These are phyloP conservation scores for Colletotrichum viniferum DNA, from an alignment of 2,329 filamentous ascomycete species.

Conservation along the genomic window DNA sequence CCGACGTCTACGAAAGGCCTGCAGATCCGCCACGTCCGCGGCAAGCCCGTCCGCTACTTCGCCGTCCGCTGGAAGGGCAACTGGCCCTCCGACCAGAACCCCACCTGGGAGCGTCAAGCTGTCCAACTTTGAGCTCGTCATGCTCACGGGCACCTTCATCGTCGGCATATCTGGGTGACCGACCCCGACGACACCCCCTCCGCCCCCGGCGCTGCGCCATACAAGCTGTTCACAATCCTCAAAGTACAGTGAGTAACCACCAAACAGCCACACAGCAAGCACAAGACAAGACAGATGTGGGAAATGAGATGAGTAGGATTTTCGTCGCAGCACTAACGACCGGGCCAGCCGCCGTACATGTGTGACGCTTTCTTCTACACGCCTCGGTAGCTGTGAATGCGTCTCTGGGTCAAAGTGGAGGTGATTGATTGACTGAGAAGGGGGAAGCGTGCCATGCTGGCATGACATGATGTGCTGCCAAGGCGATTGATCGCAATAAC, in stretches of 20 bases:
- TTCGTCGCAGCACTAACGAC: not conserved
- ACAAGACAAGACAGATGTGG: not conserved
- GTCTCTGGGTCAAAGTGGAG: not conserved
- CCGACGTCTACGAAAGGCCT: constrained; percentile 43
- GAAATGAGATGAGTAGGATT: not conserved
- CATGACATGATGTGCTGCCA: not conserved
- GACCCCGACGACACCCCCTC: too few relatives aligned
- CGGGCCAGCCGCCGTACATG: not conserved
- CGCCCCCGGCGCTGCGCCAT: not conserved
- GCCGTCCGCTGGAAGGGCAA: constrained; percentile 61
- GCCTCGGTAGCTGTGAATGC: not conserved
- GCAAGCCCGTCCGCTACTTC: constrained; percentile 46
- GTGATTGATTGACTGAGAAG: not conserved
- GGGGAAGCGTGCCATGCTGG: not conserved
- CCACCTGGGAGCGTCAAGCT: constrained; percentile 67
- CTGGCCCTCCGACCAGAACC: constrained; percentile 61
- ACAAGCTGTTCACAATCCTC: not conserved
- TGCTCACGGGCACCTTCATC: too few relatives aligned
- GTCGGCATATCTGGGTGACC: too few relatives aligned
- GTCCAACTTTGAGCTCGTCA: too few relatives aligned
- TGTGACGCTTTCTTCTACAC: not conserved
- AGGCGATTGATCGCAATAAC: not conserved
- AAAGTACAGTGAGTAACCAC: not conserved
- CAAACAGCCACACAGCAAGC: not conserved
- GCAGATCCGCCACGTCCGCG: constrained; percentile 39